Percentiles rank a stretch among this genome's conserved stretches.
These are phyloP conservation scores for Pythium angustatum DNA, from an alignment of 352 stramenopile genomes.

Conservation along the genomic window DNA sequence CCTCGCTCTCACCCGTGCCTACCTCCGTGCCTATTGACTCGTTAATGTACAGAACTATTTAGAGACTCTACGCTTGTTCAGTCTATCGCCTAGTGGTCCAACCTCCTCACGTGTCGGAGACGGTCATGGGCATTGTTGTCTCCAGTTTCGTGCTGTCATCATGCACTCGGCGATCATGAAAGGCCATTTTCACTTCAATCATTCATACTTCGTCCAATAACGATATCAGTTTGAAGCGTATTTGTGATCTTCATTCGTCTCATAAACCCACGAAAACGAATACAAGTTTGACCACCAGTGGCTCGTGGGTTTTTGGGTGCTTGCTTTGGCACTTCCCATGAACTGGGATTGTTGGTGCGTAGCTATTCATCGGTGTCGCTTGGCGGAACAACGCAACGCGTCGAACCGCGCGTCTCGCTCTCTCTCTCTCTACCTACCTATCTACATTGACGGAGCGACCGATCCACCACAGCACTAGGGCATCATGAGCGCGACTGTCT, in stretches of 20 bases:
- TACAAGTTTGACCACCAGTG: conserved; percentile 25
- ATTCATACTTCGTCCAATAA: background rate
- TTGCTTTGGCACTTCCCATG: background rate
- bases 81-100: too few species aligned
- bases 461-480: background rate
- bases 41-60: conserved; percentile 21
- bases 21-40: background rate
- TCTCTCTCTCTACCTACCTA: conserved; percentile 5
- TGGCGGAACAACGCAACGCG: conserved; percentile 5
- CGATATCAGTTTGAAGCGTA: background rate
- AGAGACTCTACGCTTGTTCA: background rate
- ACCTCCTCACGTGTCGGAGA: too few species aligned
- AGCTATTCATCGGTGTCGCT: conserved; percentile 24
- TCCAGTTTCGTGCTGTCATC: too few species aligned
- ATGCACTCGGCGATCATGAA: conserved; percentile 19
- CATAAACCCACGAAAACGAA: conserved; percentile 5
- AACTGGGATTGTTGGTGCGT: conserved; percentile 27
- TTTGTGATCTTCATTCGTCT: background rate
- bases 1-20: background rate
- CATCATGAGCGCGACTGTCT: conserved; percentile 57
- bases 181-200: conserved; percentile 1
- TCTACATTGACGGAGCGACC: background rate
- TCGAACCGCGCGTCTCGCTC: background rate
- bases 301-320: conserved; percentile 29
- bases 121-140: too few species aligned